These are phyloP conservation scores for Aspergillus japonicus DNA, from an alignment of 2,329 filamentous ascomycete genomes.

Conservation along the genomic window DNA sequence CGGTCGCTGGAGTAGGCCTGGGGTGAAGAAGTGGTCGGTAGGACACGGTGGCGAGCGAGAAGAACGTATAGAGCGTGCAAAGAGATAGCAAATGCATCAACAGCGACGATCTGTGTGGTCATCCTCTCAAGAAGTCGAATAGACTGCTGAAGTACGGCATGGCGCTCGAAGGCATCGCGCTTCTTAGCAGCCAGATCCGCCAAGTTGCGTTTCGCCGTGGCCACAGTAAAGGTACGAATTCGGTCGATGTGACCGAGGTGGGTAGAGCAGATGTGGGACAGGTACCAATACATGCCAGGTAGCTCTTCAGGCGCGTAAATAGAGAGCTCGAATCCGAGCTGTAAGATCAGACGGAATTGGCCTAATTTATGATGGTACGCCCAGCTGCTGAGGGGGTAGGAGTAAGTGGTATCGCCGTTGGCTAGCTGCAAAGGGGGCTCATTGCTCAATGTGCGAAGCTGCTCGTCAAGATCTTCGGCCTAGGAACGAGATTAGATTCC, in stretches of 20 bases:
- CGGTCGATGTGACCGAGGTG: constrained; percentile 69
- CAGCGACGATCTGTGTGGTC: constrained; percentile 65
- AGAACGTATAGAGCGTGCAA: constrained; percentile 64
- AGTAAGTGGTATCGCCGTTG: constrained; percentile 58
- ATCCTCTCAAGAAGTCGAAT: constrained; percentile 58
- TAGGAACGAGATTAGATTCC: constrained; percentile 21
- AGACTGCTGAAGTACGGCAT: constrained; percentile 38
- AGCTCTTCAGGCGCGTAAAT: constrained; percentile 86
- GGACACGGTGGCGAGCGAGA: constrained; percentile 57
- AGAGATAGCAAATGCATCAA: constrained; percentile 53
- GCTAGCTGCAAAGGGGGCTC: constrained; percentile 59
- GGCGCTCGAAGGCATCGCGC: constrained; percentile 23
- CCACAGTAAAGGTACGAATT: constrained; percentile 64
- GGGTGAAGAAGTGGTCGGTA: constrained; percentile 49
- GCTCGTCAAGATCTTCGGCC: constrained; percentile 69
- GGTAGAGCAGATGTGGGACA: constrained; percentile 70
- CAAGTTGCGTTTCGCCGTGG: constrained; percentile 30
- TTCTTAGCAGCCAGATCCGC: constrained; percentile 17
- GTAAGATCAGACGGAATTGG: constrained; percentile 81
- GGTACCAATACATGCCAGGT: constrained; percentile 86
- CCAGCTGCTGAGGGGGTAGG: constrained; percentile 82
- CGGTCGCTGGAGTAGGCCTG: constrained; percentile 65
- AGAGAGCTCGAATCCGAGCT: constrained; percentile 91
- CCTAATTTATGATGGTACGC: constrained; percentile 85
- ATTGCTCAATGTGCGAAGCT: constrained; percentile 60